Evolutionary conservation across 352 stramenopile species (phyloP), one percentile per base, ranked within the genome.

Genomic region (Salisapilia sapeloensis): DNA sequence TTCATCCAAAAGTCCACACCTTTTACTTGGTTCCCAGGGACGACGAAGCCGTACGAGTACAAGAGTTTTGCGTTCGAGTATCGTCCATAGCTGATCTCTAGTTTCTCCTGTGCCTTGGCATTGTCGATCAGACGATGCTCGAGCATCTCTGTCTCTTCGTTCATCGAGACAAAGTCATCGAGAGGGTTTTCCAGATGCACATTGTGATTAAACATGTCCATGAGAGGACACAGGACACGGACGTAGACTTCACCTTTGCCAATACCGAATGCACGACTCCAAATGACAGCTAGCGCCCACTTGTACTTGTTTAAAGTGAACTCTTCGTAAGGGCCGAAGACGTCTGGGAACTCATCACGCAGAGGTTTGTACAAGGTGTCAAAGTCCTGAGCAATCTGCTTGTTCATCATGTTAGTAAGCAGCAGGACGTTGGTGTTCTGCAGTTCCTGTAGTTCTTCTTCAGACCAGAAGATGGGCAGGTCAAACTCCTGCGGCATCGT

Each of bases 161-260:
- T 46, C 30, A 53, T 72, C 19, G 51, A 50, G 28, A 80, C 42
- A 32, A 67, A 74, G 30, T 80, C 60, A 25, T 76, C 60, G 30
- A 77, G 33, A 10, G 49, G 38, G 23, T 51, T 56, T 17, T 28
- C 29, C 33, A 77, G 33, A 18, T 16, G 42, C 38, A 62, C 56
- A 26, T 80, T 52, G 37, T 85, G 70, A 39, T 85, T 85, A 37
- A 77, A 79, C 52, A 79, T 79, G 48, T 85, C 67, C 53, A 85
- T 57, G 4, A 53, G 55, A 0, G 70, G 70, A 34, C 64, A 77
- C 39, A 85, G 42, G 14, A 75, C 53, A 22, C 54, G 63, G 3
- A 78, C 22, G 28, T 74, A 72, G 19, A 49, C 48, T 13, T 32
- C 38, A 2, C 42, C 44, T 27, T 47, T 64, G 13, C 35, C 61